These are phyloP conservation scores for Trypethelium eluteriae DNA, from an alignment of 495 filamentous ascomycete species.

Conservation along the genomic window DNA sequence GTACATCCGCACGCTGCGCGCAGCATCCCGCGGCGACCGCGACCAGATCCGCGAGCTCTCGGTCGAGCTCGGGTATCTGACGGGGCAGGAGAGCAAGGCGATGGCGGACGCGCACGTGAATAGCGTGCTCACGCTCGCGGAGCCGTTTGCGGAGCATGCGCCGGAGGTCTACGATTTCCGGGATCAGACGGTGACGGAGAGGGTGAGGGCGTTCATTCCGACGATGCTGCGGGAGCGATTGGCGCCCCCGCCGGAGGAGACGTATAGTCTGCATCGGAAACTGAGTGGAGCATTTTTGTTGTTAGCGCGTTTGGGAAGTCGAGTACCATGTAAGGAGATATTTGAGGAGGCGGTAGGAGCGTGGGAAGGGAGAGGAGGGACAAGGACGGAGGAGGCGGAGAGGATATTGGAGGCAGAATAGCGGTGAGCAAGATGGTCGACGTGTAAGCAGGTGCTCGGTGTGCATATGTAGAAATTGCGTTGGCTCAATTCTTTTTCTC, in stretches of 20 bases:
- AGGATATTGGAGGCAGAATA: not conserved
- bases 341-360: conserved; percentile 61
- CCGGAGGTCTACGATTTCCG: conserved; percentile 85
- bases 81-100: conserved; percentile 68
- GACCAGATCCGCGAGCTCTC: conserved; percentile 57
- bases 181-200: conserved; percentile 90
- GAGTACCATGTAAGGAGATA: conserved; percentile 71
- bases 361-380: conserved; percentile 26
- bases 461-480: not conserved
- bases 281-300: conserved; percentile 91
- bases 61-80: conserved; percentile 82
- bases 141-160: conserved; percentile 71
- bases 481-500: no score
- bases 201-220: conserved; percentile 78
- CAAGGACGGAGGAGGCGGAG: conserved; percentile 7
- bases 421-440: not conserved
- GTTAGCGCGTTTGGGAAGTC: conserved; percentile 76
- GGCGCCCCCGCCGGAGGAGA: conserved; percentile 91
- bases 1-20: conserved; percentile 69
- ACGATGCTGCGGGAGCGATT: conserved; percentile 85
- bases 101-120: conserved; percentile 85
- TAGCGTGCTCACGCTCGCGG: conserved; percentile 78
- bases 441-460: not conserved
- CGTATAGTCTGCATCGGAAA: conserved; percentile 92
- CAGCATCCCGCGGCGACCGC: conserved; percentile 64